phyloP scores from a whole-genome alignment of 2,329 filamentous ascomycete species.

The Arachnomyces sp. region DNA sequence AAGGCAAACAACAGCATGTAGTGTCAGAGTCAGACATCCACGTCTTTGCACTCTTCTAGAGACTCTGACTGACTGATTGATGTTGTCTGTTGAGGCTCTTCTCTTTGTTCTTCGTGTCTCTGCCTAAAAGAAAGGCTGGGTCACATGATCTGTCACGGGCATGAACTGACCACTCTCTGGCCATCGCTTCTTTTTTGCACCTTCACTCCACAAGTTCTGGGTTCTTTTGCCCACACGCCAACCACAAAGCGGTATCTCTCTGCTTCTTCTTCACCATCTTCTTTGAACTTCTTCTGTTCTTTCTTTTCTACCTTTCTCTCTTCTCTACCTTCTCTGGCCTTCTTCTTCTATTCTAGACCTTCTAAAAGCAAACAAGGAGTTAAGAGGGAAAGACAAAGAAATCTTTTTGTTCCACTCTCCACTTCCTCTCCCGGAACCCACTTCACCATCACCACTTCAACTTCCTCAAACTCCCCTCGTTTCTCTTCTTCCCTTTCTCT shows the following conservation, averaged over 20 bases:
- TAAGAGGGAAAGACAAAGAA: too few species aligned
- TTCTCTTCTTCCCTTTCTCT: slow-evolving; percentile 12
- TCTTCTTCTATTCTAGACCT: slow-evolving; percentile 11
- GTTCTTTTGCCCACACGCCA: slow-evolving; percentile 4
- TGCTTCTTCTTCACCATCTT: too few species aligned
- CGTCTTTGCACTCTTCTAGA: too few species aligned
- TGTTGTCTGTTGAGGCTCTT: too few species aligned
- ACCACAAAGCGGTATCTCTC: too few species aligned
- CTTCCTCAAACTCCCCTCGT: slow-evolving; percentile 12
- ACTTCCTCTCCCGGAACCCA: slow-evolving; percentile 12
- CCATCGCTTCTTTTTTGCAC: slow-evolving; percentile 2
- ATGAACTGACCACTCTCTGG: slow-evolving; percentile 7
- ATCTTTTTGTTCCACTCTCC: slow-evolving; percentile 9
- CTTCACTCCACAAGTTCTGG: neutral
- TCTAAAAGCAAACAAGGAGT: neutral
- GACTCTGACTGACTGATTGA: too few species aligned
- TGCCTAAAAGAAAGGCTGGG: slow-evolving; percentile 1
- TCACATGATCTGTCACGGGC: neutral
- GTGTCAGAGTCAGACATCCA: too few species aligned
- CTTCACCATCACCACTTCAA: slow-evolving; percentile 1
- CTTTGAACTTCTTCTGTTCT: slow-evolving; percentile 9
- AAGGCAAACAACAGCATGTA: too few species aligned
- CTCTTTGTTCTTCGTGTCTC: neutral
- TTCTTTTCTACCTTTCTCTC: slow-evolving; percentile 13
- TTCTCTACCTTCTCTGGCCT: too few species aligned